Base-by-base conservation (phyloP, 1,284 basidiomycete genomes). In the Kalmanozyma brasiliensis region DNA sequence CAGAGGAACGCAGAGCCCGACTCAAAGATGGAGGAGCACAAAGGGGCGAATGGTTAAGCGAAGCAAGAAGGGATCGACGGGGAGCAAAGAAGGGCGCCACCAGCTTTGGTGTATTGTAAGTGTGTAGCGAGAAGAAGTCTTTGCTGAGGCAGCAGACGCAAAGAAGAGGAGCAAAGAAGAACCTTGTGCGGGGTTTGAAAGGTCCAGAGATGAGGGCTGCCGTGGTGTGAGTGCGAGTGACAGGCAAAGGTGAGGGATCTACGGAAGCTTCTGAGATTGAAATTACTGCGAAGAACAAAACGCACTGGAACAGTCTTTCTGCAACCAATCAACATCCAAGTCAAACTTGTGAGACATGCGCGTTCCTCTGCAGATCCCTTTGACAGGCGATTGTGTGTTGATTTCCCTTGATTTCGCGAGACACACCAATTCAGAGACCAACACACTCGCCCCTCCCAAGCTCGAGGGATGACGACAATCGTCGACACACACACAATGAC, bases 271-370 rank as follows among this genome's bases (percentile, higher is more conserved):
- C 26, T 29, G 26, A 29, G 26, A 29, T 29, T 29, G 26, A 29
- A 29, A 29, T 29, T 11, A 11, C 26, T 29, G 26, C 26, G 11
- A 29, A 29, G 26, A 29, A 29, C 26, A 29, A 29, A 45, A 7
- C 13, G 42, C 42, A 44, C 42, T 32, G 4, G 29, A 44, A 26
- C 19, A 44, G 42, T 44, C 19, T 16, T 11, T 7, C 11, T 23
- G 42, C 30, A 23, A 13, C 10, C 9, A 30, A 44, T 44, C 42
- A 33, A 44, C 42, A 44, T 44, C 42, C 30, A 43, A n/a, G n/a
- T n/a, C n/a, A n/a, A n/a, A n/a, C n/a, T n/a, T n/a, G n/a, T n/a
- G n/a, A n/a, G n/a, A n/a, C n/a, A n/a, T n/a, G n/a, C n/a, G n/a
- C n/a, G n/a, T n/a, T n/a, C 40, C 17, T 29, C 11, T 29, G 26